Conservation (phyloP, 495 filamentous ascomycete genomes). For the Monascus purpureus region DNA sequence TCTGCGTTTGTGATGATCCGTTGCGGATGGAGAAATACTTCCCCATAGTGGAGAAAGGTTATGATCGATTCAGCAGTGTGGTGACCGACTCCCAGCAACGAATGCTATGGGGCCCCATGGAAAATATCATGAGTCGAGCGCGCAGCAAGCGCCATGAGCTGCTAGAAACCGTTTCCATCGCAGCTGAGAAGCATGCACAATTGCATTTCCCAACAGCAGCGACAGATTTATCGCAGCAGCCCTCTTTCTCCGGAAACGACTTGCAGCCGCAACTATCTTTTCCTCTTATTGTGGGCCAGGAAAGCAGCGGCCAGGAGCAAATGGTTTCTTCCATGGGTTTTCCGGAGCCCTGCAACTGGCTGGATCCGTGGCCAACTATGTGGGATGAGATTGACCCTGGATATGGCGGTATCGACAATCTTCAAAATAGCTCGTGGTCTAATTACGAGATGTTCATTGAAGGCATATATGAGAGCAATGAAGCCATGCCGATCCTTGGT, state of each 20-base stretch:
- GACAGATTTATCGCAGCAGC: background rate
- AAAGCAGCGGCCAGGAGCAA: too few species aligned
- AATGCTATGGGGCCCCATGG: slow-evolving; percentile 57
- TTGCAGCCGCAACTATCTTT: slow-evolving; percentile 3
- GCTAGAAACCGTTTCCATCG: slow-evolving; percentile 1
- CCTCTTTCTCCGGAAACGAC: background rate
- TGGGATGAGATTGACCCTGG: slow-evolving; percentile 21
- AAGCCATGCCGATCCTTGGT: slow-evolving; percentile 8
- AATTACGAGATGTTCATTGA: slow-evolving; percentile 23
- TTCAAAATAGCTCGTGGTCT: slow-evolving; percentile 17
- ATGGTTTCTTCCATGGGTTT: background rate
- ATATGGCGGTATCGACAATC: slow-evolving; percentile 5
- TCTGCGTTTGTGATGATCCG: slow-evolving; percentile 49
- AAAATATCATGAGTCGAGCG: slow-evolving; percentile 44
- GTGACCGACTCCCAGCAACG: slow-evolving; percentile 40
- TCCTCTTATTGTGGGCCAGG: too few species aligned
- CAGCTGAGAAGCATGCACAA: background rate
- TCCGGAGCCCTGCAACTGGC: slow-evolving; percentile 1
- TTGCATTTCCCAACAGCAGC: background rate
- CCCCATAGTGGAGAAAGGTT: slow-evolving; percentile 48
- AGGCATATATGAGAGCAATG: slow-evolving; percentile 15
- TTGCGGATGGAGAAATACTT: slow-evolving; percentile 58
- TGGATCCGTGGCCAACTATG: slow-evolving; percentile 14
- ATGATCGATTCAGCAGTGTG: slow-evolving; percentile 33
- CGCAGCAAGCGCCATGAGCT: slow-evolving; percentile 10